phyloP scores from a whole-genome alignment of 768 basidiomycete species.

The Naganishia randhawae region DNA sequence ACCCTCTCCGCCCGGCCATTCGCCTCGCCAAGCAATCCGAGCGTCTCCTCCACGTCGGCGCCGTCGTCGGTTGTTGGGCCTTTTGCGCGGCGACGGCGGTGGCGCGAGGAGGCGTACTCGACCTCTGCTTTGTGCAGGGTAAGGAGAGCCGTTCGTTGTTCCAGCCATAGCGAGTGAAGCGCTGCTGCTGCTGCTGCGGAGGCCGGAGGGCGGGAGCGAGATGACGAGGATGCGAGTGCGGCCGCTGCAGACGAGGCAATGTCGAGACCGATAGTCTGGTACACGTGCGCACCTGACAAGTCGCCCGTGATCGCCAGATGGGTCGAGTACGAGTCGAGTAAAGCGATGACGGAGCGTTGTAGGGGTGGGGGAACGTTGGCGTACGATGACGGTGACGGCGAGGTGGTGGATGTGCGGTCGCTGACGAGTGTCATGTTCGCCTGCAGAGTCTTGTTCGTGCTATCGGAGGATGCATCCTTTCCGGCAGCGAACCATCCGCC shows the following conservation, averaged over 20 bases:
- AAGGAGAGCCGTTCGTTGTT: conserved; percentile 38
- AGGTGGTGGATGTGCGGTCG: not conserved
- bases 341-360: conserved; percentile 39
- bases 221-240: not conserved
- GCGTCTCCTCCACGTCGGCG: conserved; percentile 6
- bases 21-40: conserved; percentile 15
- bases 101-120: conserved; percentile 32
- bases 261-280: conserved; percentile 31
- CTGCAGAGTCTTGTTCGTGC: conserved; percentile 4
- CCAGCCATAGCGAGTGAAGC: conserved; percentile 41
- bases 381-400: not conserved
- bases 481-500: no score
- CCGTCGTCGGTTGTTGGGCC: no score
- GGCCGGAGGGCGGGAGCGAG: not conserved
- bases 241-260: not conserved
- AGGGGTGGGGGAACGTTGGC: conserved; percentile 32
- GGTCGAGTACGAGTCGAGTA: conserved; percentile 42
- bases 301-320: conserved; percentile 34
- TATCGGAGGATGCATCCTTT: conserved; percentile 2
- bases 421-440: conserved; percentile 4
- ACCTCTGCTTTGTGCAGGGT: conserved; percentile 41
- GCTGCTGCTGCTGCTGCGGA: conserved; percentile 32
- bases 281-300: conserved; percentile 31
- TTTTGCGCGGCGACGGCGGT: no score
- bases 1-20: conserved; percentile 21